Base-by-base conservation (phyloP, 2,329 filamentous ascomycete species). In the Colletotrichum brevisporum region DNA sequence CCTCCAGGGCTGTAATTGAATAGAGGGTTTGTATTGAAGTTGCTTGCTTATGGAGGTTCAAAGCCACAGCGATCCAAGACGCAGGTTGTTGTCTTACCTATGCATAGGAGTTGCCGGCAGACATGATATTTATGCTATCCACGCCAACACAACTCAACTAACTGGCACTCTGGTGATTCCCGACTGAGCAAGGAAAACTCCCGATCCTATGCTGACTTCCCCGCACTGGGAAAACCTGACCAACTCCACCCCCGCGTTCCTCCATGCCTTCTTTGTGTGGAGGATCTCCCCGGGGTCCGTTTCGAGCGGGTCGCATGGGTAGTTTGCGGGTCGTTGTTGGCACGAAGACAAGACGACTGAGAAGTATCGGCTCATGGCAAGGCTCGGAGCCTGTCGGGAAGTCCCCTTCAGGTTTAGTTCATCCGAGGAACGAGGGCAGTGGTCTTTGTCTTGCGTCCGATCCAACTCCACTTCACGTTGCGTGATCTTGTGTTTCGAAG, bases 211-310 rank as follows among this genome's bases (percentile, higher is more conserved):
- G 18, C 13, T 47, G 12, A 61, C 57, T 61, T 43, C 57, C 47
- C 57, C 57, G 48, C 57, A 61, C 57, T 52, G 16, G 21, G 21
- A 47, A 52, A 61, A 5, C 13, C n/a, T 48, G 43, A 39, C 26
- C 48, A 18, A 9, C 47, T 61, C 47, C 48, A 61, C 57, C 57
- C 48, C 47, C 57, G 48, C 36, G 43, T 52, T 52, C 27, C 21
- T 9, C 18, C 27, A 27, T 36, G 13, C 16, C 12, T 31, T 52
- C 31, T 21, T 47, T 27, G n/a, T 27, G 13, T 9, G 26, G 3
- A 52, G 0, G 15, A 43, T 52, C 36, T 52, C 21, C 13, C 47
- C 31, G 13, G 52, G 52, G 36, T n/a, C 47, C 57, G 5, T 47
- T 41, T 15, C 13, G 13, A 18, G 47, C 31, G 12, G 2, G 41